A percentile compares a stretch with the other conserved stretches of the same genome.
Evolutionary conservation across 2,329 filamentous ascomycete genomes (phyloP).

Genomic region (Pseudogymnoascus sp.): DNA sequence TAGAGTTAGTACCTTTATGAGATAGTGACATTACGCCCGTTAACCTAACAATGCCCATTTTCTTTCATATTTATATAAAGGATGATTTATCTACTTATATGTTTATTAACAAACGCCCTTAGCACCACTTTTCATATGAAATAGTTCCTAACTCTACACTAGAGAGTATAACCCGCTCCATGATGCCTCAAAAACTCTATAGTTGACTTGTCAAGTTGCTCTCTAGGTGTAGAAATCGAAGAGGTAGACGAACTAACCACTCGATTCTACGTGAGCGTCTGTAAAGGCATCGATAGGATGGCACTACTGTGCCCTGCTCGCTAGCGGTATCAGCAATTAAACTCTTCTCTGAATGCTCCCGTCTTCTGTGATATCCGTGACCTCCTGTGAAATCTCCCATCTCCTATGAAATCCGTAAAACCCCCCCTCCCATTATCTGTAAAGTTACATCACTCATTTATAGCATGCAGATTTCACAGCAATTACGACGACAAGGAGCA

Average conservation of each 20-base stretch:
- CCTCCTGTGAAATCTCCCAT: background rate
- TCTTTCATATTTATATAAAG: no score
- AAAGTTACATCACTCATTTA: background rate
- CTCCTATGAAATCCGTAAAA: background rate
- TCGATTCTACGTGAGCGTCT: background rate
- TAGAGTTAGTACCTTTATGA: no score
- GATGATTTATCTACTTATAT: no score
- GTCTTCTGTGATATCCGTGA: background rate
- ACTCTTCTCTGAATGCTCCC: background rate
- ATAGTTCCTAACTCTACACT: no score
- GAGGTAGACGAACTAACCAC: background rate
- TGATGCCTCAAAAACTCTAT: background rate
- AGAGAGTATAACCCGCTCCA: background rate
- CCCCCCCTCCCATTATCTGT: background rate
- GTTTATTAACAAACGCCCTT: background rate
- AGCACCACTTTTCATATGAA: no score
- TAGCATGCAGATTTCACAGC: background rate
- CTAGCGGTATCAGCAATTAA: background rate
- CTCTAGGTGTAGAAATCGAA: background rate
- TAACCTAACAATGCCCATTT: no score
- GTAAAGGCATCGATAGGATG: background rate
- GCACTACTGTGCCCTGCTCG: background rate
- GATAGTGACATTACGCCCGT: no score
- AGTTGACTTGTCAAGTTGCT: background rate
- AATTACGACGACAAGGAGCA: background rate